Percentiles rank a stretch among this genome's conserved stretches.
Evolutionary conservation across 148 eudicot genomes (phyloP).

Genomic region (Vaccinium corymbosum): DNA sequence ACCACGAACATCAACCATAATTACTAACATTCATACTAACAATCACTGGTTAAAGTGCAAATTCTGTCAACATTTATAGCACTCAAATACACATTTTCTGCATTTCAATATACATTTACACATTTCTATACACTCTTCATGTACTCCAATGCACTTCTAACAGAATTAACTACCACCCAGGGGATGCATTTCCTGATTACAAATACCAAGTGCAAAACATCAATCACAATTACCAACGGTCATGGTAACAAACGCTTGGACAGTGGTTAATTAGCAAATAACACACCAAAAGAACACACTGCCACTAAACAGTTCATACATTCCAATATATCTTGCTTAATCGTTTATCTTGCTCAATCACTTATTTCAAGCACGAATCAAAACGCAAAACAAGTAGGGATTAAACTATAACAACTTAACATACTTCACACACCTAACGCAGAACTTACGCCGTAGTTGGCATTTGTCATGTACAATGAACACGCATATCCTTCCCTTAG

Average conservation of each 20-base stretch:
- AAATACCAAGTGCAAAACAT: neutral
- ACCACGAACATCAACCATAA: slow-evolving; percentile 5
- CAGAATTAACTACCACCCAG: neutral
- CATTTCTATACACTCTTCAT: neutral
- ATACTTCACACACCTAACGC: neutral
- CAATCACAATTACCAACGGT: neutral
- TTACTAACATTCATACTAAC: neutral
- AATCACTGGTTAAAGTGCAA: neutral
- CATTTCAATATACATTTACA: neutral
- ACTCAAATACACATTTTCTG: neutral
- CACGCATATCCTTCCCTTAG: neutral
- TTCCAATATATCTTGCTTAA: neutral
- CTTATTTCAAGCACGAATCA: neutral
- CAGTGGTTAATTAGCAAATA: neutral
- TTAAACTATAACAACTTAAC: neutral
- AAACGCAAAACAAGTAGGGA: neutral
- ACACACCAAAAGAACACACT: neutral
- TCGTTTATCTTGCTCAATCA: neutral
- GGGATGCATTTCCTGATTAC: neutral
- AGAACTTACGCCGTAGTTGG: neutral
- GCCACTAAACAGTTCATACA: neutral
- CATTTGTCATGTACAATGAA: neutral
- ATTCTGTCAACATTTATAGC: neutral
- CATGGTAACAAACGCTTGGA: neutral
- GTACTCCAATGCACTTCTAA: neutral